Evolutionary conservation across 83 land plant species (phyloP).

Genomic region (Picea abies): DNA sequence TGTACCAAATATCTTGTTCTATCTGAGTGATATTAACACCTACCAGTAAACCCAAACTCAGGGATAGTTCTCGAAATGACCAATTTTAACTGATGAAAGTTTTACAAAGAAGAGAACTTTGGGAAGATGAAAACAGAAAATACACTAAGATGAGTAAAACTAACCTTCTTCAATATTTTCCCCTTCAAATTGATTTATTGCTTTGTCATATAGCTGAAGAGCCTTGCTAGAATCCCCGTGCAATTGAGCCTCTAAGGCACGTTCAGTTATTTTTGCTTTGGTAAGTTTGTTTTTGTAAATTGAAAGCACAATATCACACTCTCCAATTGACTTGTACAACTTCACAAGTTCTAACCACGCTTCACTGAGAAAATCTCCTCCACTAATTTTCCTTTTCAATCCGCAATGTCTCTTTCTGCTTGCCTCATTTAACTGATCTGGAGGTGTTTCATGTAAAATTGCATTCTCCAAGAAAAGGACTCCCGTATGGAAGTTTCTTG

Average conservation of each 20-base stretch:
- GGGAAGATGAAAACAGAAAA: neutral
- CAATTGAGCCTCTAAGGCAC: slow-evolving; percentile 47
- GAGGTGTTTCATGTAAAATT: slow-evolving; percentile 36
- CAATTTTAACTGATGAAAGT: neutral
- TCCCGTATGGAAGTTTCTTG: slow-evolving; percentile 54
- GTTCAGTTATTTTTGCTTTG: slow-evolving; percentile 29
- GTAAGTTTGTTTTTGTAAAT: slow-evolving; percentile 39
- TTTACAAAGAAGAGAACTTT: neutral
- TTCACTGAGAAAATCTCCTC: slow-evolving; percentile 23
- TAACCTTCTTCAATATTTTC: slow-evolving; percentile 13
- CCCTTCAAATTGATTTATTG: slow-evolving; percentile 25
- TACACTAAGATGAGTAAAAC: neutral
- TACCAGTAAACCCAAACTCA: slow-evolving; percentile 1
- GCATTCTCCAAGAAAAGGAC: slow-evolving; percentile 44
- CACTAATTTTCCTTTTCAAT: slow-evolving; percentile 23
- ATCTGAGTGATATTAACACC: slow-evolving; percentile 20
- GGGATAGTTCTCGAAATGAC: neutral
- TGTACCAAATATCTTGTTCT: slow-evolving; percentile 56
- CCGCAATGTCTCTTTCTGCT: slow-evolving; percentile 48
- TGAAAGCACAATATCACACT: slow-evolving; percentile 53
- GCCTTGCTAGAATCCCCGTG: slow-evolving; percentile 43
- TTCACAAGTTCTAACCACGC: slow-evolving; percentile 60
- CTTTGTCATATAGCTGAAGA: slow-evolving; percentile 45
- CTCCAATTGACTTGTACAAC: slow-evolving; percentile 53
- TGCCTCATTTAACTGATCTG: slow-evolving; percentile 19